A percentile compares a stretch with the other conserved stretches of the same genome.
phyloP scores from a whole-genome alignment of 2,329 filamentous ascomycete genomes.

The Fusarium burgessii region DNA sequence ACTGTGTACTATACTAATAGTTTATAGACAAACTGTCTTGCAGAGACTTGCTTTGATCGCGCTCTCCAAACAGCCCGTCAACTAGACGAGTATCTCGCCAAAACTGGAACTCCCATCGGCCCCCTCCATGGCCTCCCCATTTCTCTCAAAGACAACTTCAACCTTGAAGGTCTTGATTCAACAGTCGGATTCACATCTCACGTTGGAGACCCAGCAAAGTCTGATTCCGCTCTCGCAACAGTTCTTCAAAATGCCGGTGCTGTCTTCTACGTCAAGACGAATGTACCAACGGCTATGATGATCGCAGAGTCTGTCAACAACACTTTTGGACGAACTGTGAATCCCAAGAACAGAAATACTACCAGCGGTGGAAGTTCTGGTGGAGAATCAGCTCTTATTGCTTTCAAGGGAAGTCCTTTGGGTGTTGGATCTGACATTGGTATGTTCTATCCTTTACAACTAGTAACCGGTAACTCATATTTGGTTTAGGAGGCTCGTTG shows the following conservation, averaged over 20 bases:
- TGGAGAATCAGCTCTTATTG: constrained; percentile 73
- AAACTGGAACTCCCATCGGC: constrained; percentile 62
- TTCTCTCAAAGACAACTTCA: constrained; percentile 79
- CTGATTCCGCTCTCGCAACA: constrained; percentile 56
- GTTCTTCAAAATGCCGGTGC: constrained; percentile 62
- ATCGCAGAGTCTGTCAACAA: constrained; percentile 76
- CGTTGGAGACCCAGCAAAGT: constrained; percentile 66
- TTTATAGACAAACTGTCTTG: constrained; percentile 60
- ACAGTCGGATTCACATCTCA: constrained; percentile 74
- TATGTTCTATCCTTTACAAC: not conserved
- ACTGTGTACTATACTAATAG: not conserved
- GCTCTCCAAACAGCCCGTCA: constrained; percentile 61
- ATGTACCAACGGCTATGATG: constrained; percentile 74
- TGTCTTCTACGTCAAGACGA: constrained; percentile 69
- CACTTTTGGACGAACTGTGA: constrained; percentile 71
- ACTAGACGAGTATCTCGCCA: constrained; percentile 63
- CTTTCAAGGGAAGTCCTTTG: constrained; percentile 67
- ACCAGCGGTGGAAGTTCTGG: constrained; percentile 76
- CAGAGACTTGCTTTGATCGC: constrained; percentile 66
- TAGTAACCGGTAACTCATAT: not conserved
- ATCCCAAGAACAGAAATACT: constrained; percentile 68
- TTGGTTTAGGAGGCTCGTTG: constrained; percentile 60
- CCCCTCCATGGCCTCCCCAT: constrained; percentile 75
- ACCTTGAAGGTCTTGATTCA: constrained; percentile 69
- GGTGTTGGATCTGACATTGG: constrained; percentile 75